Base-by-base conservation (phyloP, 768 basidiomycete genomes). In the Boletellus ananas region DNA sequence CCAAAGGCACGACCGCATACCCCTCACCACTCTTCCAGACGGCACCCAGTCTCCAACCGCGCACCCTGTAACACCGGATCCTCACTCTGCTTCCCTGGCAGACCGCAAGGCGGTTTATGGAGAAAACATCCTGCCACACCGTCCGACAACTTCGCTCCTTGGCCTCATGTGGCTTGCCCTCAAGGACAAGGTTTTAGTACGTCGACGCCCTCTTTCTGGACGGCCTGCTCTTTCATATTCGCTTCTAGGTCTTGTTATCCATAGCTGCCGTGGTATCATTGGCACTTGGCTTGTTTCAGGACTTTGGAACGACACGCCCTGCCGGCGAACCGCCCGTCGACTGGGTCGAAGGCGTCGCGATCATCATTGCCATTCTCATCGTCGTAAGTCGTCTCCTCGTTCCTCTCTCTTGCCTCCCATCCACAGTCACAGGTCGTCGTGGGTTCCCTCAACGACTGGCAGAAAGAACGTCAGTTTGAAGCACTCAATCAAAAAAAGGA, bases 391-490 rank as follows among this genome's bases (percentile, higher is more conserved):
- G 4, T 37, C 14, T 7, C 16, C n/a, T 38, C n/a, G 2, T 29
- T 17, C 1, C 0, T 42, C 16, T 23, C 1, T n/a, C 1, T 38
- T 34, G 7, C 45, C 14, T 43, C 25, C 11, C 49, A n/a, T 58
- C 25, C 34, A 14, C 16, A n/a, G 20, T 33, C 27, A 2, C 52
- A 88, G 86, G 85, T 91, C 50, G 60, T 92, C 37, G 95, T 99
- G 49, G 95, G 95, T 27, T 93, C 94, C 12, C 58, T 97, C 38
- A 98, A 97, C 62, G 96, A 99, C 69, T 99, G 90, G 87, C 94
- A 97, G 70, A 98, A 98, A 70, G 96, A 99, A 68, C 84, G 85
- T 2, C 96, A 98, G 70, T 99, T 99, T 75, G 84, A 86, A 60
- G 76, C 74, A 17, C 79, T 99, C 36, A 98, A 97, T 62, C 90